A percentile compares a stretch with the other conserved stretches of the same genome.
Conservation (phyloP, 768 basidiomycete genomes). For the Trametes sanguinea region DNA sequence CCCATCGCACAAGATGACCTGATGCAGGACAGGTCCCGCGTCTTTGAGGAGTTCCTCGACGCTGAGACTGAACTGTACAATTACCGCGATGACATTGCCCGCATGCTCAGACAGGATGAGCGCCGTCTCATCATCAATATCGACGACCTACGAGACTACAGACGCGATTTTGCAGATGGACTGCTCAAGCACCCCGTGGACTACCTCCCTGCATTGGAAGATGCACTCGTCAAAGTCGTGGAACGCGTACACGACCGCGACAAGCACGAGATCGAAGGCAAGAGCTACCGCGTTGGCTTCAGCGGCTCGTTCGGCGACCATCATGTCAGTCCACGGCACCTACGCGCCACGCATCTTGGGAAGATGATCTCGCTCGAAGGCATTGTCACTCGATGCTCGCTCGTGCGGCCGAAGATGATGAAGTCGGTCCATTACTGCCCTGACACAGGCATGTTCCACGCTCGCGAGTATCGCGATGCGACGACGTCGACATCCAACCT, state of each 20-base stretch:
- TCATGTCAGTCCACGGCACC: slow-evolving; percentile 92
- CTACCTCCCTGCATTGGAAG: slow-evolving; percentile 87
- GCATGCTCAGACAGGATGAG: slow-evolving; percentile 80
- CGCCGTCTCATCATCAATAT: slow-evolving; percentile 93
- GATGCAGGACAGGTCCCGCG: slow-evolving; percentile 71
- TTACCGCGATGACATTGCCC: slow-evolving; percentile 82
- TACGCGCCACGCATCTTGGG: slow-evolving; percentile 85
- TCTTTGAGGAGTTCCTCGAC: slow-evolving; percentile 83
- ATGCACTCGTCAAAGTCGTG: slow-evolving; percentile 74
- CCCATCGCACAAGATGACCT: slow-evolving; percentile 70
- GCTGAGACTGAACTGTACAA: slow-evolving; percentile 69
- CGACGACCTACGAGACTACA: slow-evolving; percentile 92
- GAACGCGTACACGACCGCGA: slow-evolving; percentile 72
- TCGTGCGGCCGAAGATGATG: slow-evolving; percentile 98
- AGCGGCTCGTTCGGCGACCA: slow-evolving; percentile 98
- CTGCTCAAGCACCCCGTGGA: slow-evolving; percentile 86
- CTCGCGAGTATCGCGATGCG: slow-evolving; percentile 90
- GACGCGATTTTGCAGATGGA: slow-evolving; percentile 84
- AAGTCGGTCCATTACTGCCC: slow-evolving; percentile 95
- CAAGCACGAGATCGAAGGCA: slow-evolving; percentile 81
- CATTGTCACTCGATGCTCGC: slow-evolving; percentile 96
- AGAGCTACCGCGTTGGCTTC: slow-evolving; percentile 85
- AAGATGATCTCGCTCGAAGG: slow-evolving; percentile 98
- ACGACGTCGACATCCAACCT: slow-evolving; percentile 84
- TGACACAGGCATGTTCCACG: slow-evolving; percentile 81